Evolutionary conservation across 202 grass and related monocot species (phyloP), one percentile per base, ranked within the genome.

Genomic region (Elaeis oleifera): DNA sequence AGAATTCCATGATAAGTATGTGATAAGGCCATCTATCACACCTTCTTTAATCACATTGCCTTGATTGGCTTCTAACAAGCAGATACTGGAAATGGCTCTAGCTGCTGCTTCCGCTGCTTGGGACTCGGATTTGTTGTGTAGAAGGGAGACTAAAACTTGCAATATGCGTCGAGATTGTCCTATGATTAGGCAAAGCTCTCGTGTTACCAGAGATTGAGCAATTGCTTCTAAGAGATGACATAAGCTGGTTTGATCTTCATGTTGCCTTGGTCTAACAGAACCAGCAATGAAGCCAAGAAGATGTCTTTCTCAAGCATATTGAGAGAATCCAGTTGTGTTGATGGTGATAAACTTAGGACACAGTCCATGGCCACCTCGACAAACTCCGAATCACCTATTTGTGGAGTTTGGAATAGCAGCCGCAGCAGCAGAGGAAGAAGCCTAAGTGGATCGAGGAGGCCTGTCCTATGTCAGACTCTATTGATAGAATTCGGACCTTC

Each of bases 391-490:
- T 32, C 29, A 6, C 5, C 5, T 6, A 32, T 32, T 32, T 5
- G 29, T 32, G 29, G 29, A 32, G 29, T 32, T 32, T 32, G 29
- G 29, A 32, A 32, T 6, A 32, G 29, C 29, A 32, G 29, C 6
- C 6, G 29, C 29, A 32, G 29, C 29, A 32, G 29, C 29, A 32
- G 29, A 32, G 29, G 29, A 0, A 32, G 29, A 5, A 32, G 29
- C 29, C 29, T 32, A 32, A 32, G 5, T 32, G 29, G 29, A 32
- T 32, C 29, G 7, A 32, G 29, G 5, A 32, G 29, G 81, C 76
- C 49, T 59, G 81, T 50, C 87, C 84, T 9, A 85, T 84, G 59
- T 97, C 92, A 0, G 92, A 97, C 49, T 97, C 88, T 19, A 84
- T 65, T 1, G 88, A 89, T 20, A 96, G 75, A 48, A 68, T 58